Base-by-base conservation (phyloP, 1,284 basidiomycete genomes). In the Ganoderma multipileum region DNA sequence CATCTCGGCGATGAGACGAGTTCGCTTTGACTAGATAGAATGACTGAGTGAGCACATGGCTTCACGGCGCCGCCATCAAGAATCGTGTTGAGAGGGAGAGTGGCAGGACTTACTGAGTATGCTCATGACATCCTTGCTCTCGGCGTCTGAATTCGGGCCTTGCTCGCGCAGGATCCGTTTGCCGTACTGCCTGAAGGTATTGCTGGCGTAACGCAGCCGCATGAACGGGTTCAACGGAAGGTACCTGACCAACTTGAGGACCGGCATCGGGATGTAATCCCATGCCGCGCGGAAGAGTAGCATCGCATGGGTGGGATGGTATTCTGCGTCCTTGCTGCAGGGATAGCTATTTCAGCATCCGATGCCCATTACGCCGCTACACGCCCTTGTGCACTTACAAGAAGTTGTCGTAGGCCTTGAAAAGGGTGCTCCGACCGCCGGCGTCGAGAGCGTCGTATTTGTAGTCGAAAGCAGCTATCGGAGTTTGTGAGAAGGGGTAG, bases 1-100 rank as follows among this genome's bases (percentile, higher is more conserved):
- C 82, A 91, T 86, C 76, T 89, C 86, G 4, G 87, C 77, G 2
- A 86, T 61, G 50, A 82, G 84, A 83, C 52, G 79, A 78, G 69
- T 89, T 89, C 2, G 88, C 87, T 73, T 82, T 85, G 60, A 88
- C 88, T 89, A 60, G 0, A 36, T 55, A 11, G 12, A 39, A 39
- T 39, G 8, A 11, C 9, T 39, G 9, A 39, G 38, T 2, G 28
- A 50, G 57, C n/a, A n/a, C n/a, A n/a, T n/a, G 57, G 2, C 23
- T 12, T 23, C 38, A 39, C 12, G 38, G 9, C 12, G 23, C 38
- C 2, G 16, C 20, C 20, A 39, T 57, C 28, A 1, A 33, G 12
- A 11, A 39, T 39, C 9, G 12, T 11, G 12, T 30, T 16, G 33
- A 8, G 33, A 33, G 11, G 23, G 2, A 4, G 11, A 16, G 38